Base-by-base conservation (phyloP, 73 alveolate genomes). In the Stentor coeruleus region DNA sequence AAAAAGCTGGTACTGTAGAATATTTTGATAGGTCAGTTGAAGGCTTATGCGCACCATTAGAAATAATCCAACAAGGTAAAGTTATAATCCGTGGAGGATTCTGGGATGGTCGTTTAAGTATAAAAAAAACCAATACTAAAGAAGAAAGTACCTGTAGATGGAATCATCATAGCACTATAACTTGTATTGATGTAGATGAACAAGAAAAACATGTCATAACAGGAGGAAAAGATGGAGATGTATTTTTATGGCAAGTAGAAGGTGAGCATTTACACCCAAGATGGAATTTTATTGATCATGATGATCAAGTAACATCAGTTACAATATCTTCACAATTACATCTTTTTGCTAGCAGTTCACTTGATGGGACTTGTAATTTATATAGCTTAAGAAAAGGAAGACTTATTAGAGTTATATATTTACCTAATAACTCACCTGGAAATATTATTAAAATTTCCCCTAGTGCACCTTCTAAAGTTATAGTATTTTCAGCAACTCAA, bases 391-490 rank as follows among this genome's bases (percentile, higher is more conserved):
- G 74, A 74, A 90, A 88, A 77, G 95, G 90, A 3, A 66, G 82
- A 81, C 82, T 91, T 11, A 33, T 91, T 58, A 83, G 97, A 59
- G 58, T 91, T 26, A 76, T 93, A 49, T 15, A 28, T 39, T 96
- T 91, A 76, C 96, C 96, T 0, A 83, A 74, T 36, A 58, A 59
- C 40, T 73, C 81, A 59, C 96, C 97, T 6, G 77, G 89, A 55
- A 87, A 85, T 28, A 81, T 93, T 3, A 94, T 85, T 14, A 84
- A 88, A 3, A 37, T 91, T 59, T 41, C 95, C 73, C 59, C 74
- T 57, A 39, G 89, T 38, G 96, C 96, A 11, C 88, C 93, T 11
- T 84, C 92, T 35, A 90, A 92, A 20, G 81, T 93, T 35, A 74
- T 91, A 33, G 87, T 91, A 84, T 89, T 57, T 80, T 91, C 97